phyloP scores from a whole-genome alignment of 1,284 basidiomycete species.

The Leccinum ponderosum region DNA sequence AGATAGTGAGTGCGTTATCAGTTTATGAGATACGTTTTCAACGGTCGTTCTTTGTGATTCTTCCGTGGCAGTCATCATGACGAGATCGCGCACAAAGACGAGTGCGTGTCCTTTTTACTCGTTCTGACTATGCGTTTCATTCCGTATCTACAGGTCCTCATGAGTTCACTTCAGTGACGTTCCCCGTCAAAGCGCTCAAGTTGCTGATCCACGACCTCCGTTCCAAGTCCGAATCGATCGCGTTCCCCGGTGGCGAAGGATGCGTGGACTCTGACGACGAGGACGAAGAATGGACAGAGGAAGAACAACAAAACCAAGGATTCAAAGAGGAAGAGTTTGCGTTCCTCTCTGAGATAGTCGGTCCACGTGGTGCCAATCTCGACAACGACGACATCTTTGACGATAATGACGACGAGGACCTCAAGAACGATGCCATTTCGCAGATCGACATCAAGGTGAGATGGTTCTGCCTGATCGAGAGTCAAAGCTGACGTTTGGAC shows the following conservation, averaged over 20 bases:
- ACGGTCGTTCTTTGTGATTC: constrained; percentile 18
- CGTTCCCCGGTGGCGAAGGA: constrained; percentile 55
- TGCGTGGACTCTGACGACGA: constrained; percentile 77
- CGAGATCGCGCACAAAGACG: constrained; percentile 84
- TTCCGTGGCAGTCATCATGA: constrained; percentile 80
- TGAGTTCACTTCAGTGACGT: constrained; percentile 82
- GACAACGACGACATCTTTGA: constrained; percentile 73
- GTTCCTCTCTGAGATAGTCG: constrained; percentile 69
- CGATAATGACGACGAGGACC: constrained; percentile 80
- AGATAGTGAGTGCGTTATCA: constrained; percentile 58
- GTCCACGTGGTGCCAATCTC: constrained; percentile 66
- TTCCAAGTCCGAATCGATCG: constrained; percentile 67
- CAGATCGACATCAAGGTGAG: constrained; percentile 86
- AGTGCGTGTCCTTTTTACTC: constrained; percentile 51
- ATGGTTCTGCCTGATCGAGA: rapidly evolving
- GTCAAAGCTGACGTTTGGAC: not conserved
- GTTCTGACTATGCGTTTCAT: constrained; percentile 11
- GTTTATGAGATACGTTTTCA: constrained; percentile 15
- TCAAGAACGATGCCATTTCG: constrained; percentile 84
- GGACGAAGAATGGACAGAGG: constrained; percentile 90
- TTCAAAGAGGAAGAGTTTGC: constrained; percentile 63
- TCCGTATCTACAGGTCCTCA: constrained; percentile 61
- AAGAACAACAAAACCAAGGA: constrained; percentile 59
- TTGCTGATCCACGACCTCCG: constrained; percentile 84
- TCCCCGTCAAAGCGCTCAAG: constrained; percentile 92